These are phyloP conservation scores for Penicillium paradoxum DNA, from an alignment of 495 filamentous ascomycete species.

Conservation along the genomic window DNA sequence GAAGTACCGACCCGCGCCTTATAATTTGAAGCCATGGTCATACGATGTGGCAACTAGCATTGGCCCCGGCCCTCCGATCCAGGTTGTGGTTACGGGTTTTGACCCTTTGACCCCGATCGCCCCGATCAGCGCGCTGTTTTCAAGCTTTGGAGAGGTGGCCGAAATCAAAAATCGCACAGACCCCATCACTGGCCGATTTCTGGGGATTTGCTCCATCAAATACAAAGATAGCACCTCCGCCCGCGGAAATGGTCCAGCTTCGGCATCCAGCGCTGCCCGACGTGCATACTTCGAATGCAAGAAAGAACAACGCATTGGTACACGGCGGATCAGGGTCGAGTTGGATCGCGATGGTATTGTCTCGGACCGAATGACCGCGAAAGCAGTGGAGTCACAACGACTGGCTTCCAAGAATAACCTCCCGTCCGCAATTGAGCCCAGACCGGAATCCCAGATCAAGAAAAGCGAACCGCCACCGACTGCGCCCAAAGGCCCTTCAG, in stretches of 20 bases:
- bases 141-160: slow-evolving; percentile 81
- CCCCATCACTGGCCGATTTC: slow-evolving; percentile 83
- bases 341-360: slow-evolving; percentile 81
- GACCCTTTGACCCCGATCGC: slow-evolving; percentile 79
- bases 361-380: slow-evolving; percentile 67
- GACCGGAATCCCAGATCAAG: slow-evolving; percentile 26
- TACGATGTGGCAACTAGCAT: slow-evolving; percentile 78
- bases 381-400: slow-evolving; percentile 59
- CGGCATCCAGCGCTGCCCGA: slow-evolving; percentile 72
- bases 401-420: slow-evolving; percentile 39
- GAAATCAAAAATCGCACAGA: slow-evolving; percentile 87
- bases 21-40: slow-evolving; percentile 67
- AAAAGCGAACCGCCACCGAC: slow-evolving; percentile 67
- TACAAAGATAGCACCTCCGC: slow-evolving; percentile 69
- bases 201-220: slow-evolving; percentile 85
- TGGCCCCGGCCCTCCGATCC: slow-evolving; percentile 80
- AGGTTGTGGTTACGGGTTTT: slow-evolving; percentile 89
- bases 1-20: slow-evolving; percentile 69
- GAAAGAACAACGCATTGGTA: slow-evolving; percentile 67
- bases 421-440: slow-evolving; percentile 19
- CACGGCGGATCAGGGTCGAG: slow-evolving; percentile 69
- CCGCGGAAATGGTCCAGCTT: slow-evolving; percentile 45
- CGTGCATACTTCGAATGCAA: slow-evolving; percentile 59
- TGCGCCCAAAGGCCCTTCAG: slow-evolving; percentile 83
- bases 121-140: slow-evolving; percentile 75